Conservation (phyloP, 2,329 filamentous ascomycete genomes). For the Aspergillus texensis region DNA sequence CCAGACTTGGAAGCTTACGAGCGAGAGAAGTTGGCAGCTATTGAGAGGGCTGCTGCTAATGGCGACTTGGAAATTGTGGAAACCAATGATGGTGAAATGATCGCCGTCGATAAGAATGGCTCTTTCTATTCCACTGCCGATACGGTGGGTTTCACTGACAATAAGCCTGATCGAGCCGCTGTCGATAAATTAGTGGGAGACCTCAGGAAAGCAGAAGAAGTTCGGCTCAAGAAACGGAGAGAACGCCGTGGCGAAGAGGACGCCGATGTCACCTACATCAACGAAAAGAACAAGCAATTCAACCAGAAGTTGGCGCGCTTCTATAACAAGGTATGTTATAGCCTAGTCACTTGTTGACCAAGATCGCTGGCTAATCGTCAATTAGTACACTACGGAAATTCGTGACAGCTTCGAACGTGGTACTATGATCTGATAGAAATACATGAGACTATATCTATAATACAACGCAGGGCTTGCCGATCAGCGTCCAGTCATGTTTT, state of each 20-base stretch:
- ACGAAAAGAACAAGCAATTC: slow-evolving; percentile 99
- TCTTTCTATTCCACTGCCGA: slow-evolving; percentile 89
- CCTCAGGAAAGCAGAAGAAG: slow-evolving; percentile 84
- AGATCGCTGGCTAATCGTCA: slow-evolving; percentile 20
- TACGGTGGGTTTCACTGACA: slow-evolving; percentile 76
- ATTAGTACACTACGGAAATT: slow-evolving; percentile 87
- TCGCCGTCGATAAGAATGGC: slow-evolving; percentile 89
- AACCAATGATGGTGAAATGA: slow-evolving; percentile 90
- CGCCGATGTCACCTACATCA: slow-evolving; percentile 96
- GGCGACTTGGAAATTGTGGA: slow-evolving; percentile 92
- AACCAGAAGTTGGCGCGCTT: slow-evolving; percentile 95
- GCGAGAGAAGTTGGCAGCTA: slow-evolving; percentile 78
- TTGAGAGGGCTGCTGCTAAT: slow-evolving; percentile 80
- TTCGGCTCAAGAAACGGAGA: slow-evolving; percentile 79
- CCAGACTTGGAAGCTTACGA: slow-evolving; percentile 85
- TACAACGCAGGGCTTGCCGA: slow-evolving; percentile 21
- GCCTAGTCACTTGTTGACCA: background rate
- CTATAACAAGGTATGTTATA: slow-evolving; percentile 75
- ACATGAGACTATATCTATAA: slow-evolving; percentile 22
- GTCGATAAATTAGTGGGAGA: slow-evolving; percentile 87
- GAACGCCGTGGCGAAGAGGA: slow-evolving; percentile 83
- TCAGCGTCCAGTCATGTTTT: slow-evolving; percentile 21
- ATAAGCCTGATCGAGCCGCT: slow-evolving; percentile 82
- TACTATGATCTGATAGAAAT: slow-evolving; percentile 75
- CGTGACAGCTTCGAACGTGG: slow-evolving; percentile 96